A percentile compares a stretch with the other conserved stretches of the same genome.
phyloP scores from a whole-genome alignment of 2,329 filamentous ascomycete species.

The Cercospora janseana region DNA sequence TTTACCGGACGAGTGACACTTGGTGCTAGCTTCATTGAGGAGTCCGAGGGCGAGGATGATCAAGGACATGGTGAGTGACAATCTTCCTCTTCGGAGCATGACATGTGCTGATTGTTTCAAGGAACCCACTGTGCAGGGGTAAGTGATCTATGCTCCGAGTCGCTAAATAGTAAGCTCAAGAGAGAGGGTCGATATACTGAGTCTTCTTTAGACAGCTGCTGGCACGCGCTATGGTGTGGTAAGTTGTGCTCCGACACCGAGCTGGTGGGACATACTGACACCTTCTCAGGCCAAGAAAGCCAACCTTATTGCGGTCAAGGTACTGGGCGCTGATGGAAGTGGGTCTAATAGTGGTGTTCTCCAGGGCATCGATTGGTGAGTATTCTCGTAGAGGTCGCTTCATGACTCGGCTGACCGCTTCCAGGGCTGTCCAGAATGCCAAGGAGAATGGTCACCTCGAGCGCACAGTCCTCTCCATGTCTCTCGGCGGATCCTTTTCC shows the following conservation, averaged over 20 bases:
- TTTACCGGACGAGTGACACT: slow-evolving; percentile 39
- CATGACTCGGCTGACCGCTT: not conserved
- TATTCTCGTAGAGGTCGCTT: not conserved
- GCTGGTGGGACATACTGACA: not conserved
- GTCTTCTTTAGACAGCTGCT: slow-evolving; percentile 56
- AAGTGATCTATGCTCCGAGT: no score
- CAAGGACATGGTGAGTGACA: slow-evolving; percentile 53
- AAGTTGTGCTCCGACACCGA: not conserved
- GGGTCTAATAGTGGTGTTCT: slow-evolving; percentile 49
- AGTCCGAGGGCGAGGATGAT: slow-evolving; percentile 43
- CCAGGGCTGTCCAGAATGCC: slow-evolving; percentile 49
- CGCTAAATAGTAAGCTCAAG: no score
- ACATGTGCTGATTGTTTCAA: not conserved
- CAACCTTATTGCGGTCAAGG: slow-evolving; percentile 52
- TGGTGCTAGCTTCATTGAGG: slow-evolving; percentile 29
- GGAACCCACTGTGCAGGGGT: slow-evolving; percentile 73
- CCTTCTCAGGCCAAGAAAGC: slow-evolving; percentile 39
- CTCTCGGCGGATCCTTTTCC: slow-evolving; percentile 42
- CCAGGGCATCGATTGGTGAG: slow-evolving; percentile 46
- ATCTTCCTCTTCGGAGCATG: not conserved
- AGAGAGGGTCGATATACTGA: no score
- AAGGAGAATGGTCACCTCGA: slow-evolving; percentile 74
- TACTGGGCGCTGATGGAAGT: slow-evolving; percentile 45
- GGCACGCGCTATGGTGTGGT: slow-evolving; percentile 60
- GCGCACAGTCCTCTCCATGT: slow-evolving; percentile 40